Conservation (phyloP, 1,139 yeast genomes). For the Magnusiomyces magnusii region DNA sequence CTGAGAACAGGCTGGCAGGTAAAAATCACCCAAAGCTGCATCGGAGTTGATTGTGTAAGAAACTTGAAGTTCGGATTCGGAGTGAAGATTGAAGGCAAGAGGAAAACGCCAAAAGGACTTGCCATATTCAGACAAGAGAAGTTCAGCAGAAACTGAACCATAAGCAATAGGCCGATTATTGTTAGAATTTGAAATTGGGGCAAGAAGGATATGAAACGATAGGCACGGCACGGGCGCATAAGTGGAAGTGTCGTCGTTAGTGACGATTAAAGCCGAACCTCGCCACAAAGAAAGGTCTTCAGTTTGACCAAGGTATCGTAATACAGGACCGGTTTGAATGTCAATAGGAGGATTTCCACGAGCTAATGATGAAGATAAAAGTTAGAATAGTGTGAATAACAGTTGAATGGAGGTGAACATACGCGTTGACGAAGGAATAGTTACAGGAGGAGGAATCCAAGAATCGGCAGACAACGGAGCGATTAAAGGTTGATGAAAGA, state of each 20-base stretch:
- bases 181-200: no score
- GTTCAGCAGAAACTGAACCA: background rate
- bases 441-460: background rate
- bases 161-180: background rate
- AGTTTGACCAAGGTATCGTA: constrained; percentile 57
- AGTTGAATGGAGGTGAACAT: background rate
- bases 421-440: background rate
- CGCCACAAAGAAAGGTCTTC: constrained; percentile 50
- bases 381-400: background rate
- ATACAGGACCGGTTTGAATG: constrained; percentile 68
- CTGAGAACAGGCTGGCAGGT: constrained; percentile 48
- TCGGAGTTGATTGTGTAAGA: constrained; percentile 38
- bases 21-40: constrained; percentile 42
- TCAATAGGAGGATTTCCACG: constrained; percentile 36
- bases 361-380: background rate
- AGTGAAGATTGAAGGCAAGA: constrained; percentile 38
- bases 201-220: background rate
- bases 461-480: background rate
- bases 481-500: background rate
- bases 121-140: constrained; percentile 39
- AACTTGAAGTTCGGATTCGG: constrained; percentile 6
- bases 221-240: background rate
- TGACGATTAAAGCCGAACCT: constrained; percentile 57
- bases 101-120: constrained; percentile 57
- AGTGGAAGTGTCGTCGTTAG: constrained; percentile 35